Evolutionary conservation across 1,284 basidiomycete genomes (phyloP), one percentile per base, ranked within the genome.

Genomic region (Coniferiporia weirii): DNA sequence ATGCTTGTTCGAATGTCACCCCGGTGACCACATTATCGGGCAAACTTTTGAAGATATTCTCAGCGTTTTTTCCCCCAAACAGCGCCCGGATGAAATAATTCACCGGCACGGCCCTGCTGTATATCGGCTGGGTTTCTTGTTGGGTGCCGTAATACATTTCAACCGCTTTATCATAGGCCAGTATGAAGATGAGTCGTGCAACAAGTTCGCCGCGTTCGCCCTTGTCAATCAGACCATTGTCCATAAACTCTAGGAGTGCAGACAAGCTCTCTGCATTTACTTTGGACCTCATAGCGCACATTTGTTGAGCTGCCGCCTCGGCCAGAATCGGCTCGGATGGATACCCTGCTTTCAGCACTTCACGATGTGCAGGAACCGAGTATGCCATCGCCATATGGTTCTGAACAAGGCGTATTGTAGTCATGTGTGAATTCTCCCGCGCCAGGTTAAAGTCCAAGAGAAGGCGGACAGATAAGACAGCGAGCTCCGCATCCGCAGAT

Each of bases 291-390:
- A 46, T 15, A 20, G 17, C 44, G 17, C 19, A 9, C 56, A 61
- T 46, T 10, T 55, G 45, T 46, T 54, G 57, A 10, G 60, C 58
- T 13, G 64, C 65, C 22, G 64, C 65, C 49, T 65, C 64, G 19
- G 61, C 61, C 3, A 65, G 47, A 43, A 66, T 53, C 3, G 63
- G 64, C 47, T 66, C 65, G 4, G 65, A 66, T 4, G 65, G 57
- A 12, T 56, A 59, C 13, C 64, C 64, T 13, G 64, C 48, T 12
- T 50, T 49, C 20, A 65, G 32, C 35, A 55, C 62, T n/a, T 56
- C 56, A 6, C 61, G 62, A 52, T 61, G 52, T 17, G 45, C 4
- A 1, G 64, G 64, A 32, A 63, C 27, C 10, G 62, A 60, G 43
- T 49, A 64, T 8, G 40, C 57, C 17, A 51, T 51, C 34, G 38